Base-by-base conservation (phyloP, 192 early-diverging fungal genomes). In the Chytriomyces sp. region DNA sequence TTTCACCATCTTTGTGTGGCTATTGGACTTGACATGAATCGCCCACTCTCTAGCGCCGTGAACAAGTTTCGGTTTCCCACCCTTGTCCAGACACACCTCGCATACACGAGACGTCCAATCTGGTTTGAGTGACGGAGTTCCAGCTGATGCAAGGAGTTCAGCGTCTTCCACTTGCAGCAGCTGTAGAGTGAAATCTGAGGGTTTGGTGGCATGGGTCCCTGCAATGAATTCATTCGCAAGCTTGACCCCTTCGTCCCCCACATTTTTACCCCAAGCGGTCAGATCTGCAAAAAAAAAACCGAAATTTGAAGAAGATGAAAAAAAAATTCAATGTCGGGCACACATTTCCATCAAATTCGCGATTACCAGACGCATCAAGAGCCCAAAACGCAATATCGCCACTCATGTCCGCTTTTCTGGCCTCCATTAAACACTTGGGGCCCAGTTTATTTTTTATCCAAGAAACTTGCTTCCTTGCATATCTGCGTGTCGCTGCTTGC, bases 401-500 rank as follows among this genome's bases (percentile, higher is more conserved):
- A 11, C 5, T 6, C 45, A n/a, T 50, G 7, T 69, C 50, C 45
- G 63, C 28, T 18, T 44, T 35, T 8, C 9, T 11, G 3, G n/a
- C 63, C 13, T 73, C 63, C 6, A 16, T 24, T 35, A 81, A 28
- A 48, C 71, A 80, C 46, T 45, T 45, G 5, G 64, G 59, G 7
- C 69, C 81, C 0, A 95, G 79, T 61, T 92, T 93, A 78, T 95
- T 95, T 23, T 84, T 83, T 35, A 96, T 93, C 94, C 94, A 96
- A 11, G 84, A 82, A 0, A 94, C 84, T 77, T 96, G 94, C 46
- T 89, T 79, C 53, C 91, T 87, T 18, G 97, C 95, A 80, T 99
- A 99, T 57, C 92, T 88, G 28, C 95, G 81, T n/a, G 95, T 99
- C 6, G 86, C 89, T 6, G 80, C 78, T 79, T 96, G 98, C 96